Conservation (phyloP, 345 rosid species). For the Jatropha curcas region DNA sequence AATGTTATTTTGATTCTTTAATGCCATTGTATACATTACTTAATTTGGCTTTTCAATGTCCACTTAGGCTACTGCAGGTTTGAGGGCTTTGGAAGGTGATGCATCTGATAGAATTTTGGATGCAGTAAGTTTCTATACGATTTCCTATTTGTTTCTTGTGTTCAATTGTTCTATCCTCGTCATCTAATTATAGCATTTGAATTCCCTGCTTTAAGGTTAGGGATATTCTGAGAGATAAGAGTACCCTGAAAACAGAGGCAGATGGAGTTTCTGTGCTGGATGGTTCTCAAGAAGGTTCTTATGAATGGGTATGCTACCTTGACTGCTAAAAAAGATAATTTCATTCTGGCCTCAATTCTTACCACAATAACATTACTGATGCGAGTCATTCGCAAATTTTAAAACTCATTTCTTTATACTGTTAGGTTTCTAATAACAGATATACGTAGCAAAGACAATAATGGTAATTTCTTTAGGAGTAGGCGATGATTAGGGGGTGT, state of each 20-base stretch:
- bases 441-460: background rate
- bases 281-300: slow-evolving; percentile 97
- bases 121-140: slow-evolving; percentile 46
- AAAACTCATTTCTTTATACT: background rate
- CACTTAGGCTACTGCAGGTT: slow-evolving; percentile 90
- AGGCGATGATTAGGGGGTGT: background rate
- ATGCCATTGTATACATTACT: background rate
- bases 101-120: slow-evolving; percentile 84
- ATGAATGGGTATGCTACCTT: slow-evolving; percentile 80
- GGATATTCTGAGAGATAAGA: slow-evolving; percentile 74
- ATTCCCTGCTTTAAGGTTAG: slow-evolving; percentile 59
- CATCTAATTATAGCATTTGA: slow-evolving; percentile 11
- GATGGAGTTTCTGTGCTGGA: slow-evolving; percentile 75
- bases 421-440: background rate
- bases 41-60: slow-evolving; percentile 15
- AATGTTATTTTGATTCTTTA: background rate
- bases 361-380: background rate
- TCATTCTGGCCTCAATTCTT: background rate
- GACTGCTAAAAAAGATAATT: background rate
- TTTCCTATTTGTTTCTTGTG: slow-evolving; percentile 12
- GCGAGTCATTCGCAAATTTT: background rate
- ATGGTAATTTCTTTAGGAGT: background rate
- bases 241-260: slow-evolving; percentile 65
- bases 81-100: slow-evolving; percentile 78
- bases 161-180: slow-evolving; percentile 13